Evolutionary conservation across 2,329 filamentous ascomycete species (phyloP), one percentile per base, ranked within the genome.

Genomic region (Fusarium globosum): DNA sequence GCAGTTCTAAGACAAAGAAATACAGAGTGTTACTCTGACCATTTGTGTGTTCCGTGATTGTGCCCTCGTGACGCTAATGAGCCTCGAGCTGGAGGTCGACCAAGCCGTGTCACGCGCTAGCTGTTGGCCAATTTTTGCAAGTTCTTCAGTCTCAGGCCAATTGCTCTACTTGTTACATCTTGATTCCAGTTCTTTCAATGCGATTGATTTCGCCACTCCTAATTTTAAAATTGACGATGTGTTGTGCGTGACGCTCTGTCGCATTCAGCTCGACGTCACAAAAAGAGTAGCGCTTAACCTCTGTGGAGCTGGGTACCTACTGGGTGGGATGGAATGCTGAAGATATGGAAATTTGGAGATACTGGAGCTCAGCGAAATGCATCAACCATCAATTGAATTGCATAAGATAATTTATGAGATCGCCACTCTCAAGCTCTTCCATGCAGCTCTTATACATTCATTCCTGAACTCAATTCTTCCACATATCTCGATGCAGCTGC

Each of bases 1-100:
- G 73, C 64, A 76, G 69, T 76, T 65, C 45, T 69, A 74, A 73
- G 73, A 79, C 73, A 79, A 80, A 71, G 43, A 71, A 77, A 72
- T 73, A 48, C 61, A 77, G 77, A 75, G 72, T 65, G 72, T 74
- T 52, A 60, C 68, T 68, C 49, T 72, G 75, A 46, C 16, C 39
- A 55, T 56, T 58, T 61, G 49, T 68, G 52, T 72, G 52, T 49
- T 58, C 28, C 35, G 59, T 64, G 55, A 41, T 35, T 63, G 30
- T 71, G 55, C 64, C 57, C 53, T 59, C 38, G 61, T 75, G 52
- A 63, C 39, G 36, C 53, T 9, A 23, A 42, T 48, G 35, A 64
- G 61, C 65, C 58, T 67, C 28, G 7, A 46, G 42, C 41, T 46
- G 14, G 28, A 30, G 38, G 16, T 28, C 13, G 63, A 30, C 53